These are phyloP conservation scores for Avena sativa DNA, from an alignment of 176 grass and related monocot species.

Conservation along the genomic window DNA sequence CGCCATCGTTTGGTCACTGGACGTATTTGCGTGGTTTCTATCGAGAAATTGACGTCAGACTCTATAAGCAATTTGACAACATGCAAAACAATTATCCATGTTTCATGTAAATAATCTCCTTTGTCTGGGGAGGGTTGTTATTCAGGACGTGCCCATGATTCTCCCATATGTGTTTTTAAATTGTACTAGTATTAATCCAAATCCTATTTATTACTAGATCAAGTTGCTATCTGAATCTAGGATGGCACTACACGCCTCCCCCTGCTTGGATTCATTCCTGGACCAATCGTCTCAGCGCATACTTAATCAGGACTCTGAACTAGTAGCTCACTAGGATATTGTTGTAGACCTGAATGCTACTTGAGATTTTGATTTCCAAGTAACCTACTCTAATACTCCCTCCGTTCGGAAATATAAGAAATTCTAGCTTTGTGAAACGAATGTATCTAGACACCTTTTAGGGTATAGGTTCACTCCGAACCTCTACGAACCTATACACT, in stretches of 20 bases:
- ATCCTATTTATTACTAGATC: neutral
- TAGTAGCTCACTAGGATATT: neutral
- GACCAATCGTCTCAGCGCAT: conserved; percentile 8
- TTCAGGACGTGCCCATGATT: neutral
- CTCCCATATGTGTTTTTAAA: neutral
- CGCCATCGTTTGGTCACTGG: neutral
- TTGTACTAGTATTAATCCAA: neutral
- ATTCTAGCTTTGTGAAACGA: no score
- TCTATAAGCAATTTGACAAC: conserved; percentile 3
- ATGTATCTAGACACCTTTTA: no score
- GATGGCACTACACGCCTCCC: neutral
- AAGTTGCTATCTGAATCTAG: conserved; percentile 27
- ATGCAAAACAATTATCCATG: neutral
- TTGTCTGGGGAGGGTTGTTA: neutral
- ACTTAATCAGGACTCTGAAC: conserved; percentile 8
- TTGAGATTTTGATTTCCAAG: neutral
- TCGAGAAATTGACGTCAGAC: neutral
- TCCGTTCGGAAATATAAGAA: no score
- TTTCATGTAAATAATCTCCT: neutral
- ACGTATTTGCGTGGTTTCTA: neutral
- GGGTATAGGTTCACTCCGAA: no score
- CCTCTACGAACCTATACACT: no score
- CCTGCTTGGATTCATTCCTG: neutral
- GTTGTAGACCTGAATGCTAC: neutral
- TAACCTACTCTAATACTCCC: neutral